Conservation (phyloP, 2,329 filamentous ascomycete species). For the Pseudogymnoascus sp. region DNA sequence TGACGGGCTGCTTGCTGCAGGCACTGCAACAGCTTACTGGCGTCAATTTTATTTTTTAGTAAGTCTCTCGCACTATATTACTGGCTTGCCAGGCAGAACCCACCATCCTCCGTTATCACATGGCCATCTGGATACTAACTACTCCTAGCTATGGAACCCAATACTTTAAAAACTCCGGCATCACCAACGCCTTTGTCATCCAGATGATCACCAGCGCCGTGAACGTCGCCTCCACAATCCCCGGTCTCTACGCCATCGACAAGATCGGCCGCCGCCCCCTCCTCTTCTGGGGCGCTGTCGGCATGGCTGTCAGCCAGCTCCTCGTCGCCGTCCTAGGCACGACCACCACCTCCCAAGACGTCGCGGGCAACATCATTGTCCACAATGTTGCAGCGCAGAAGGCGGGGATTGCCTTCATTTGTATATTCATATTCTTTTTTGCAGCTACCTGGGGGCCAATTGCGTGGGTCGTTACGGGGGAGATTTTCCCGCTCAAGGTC, state of each 20-base stretch:
- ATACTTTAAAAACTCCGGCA: constrained; percentile 49
- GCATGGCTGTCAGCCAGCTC: constrained; percentile 55
- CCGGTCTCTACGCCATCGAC: constrained; percentile 55
- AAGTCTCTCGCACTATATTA: not conserved
- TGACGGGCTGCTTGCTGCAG: constrained; percentile 60
- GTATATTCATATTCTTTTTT: constrained; percentile 70
- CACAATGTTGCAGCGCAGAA: constrained; percentile 45
- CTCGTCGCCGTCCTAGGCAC: constrained; percentile 53
- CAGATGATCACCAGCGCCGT: constrained; percentile 56
- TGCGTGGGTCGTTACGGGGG: constrained; percentile 48
- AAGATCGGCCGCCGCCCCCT: constrained; percentile 56
- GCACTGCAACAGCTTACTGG: constrained; percentile 54
- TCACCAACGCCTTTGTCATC: constrained; percentile 47
- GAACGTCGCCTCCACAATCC: constrained; percentile 55
- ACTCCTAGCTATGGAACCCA: constrained; percentile 41
- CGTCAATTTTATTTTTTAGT: constrained; percentile 52
- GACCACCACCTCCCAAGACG: constrained; percentile 42
- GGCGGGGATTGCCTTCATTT: constrained; percentile 52
- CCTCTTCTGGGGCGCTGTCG: constrained; percentile 55
- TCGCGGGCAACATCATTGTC: constrained; percentile 40
- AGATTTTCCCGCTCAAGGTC: constrained; percentile 54
- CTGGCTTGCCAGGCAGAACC: not conserved
- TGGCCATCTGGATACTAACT: not conserved
- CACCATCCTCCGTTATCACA: too few relatives aligned
- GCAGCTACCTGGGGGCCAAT: constrained; percentile 58